Conservation (phyloP, 441 rosid genomes). For the Omphalea diandra region DNA sequence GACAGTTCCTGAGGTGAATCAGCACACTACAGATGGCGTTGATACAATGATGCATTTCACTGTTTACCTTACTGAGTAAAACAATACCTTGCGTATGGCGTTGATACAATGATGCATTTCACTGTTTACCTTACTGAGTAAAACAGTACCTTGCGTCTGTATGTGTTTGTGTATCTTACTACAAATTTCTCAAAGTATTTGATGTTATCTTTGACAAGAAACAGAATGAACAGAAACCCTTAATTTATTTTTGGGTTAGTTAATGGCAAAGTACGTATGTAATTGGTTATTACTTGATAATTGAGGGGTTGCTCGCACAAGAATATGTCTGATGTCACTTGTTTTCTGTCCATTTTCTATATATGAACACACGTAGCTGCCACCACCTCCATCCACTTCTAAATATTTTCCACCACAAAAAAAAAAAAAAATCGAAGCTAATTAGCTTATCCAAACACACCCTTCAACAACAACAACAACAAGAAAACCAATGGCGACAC, state of each 20-base stretch:
- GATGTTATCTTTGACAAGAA: too few species aligned
- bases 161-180: too few species aligned
- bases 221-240: too few species aligned
- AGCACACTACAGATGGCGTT: slow-evolving; percentile 39
- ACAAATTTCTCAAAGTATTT: too few species aligned
- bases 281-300: too few species aligned
- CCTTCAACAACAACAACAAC: background rate
- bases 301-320: too few species aligned
- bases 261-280: too few species aligned
- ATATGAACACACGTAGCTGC: too few species aligned
- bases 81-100: background rate
- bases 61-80: slow-evolving; percentile 26
- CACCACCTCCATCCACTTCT: background rate
- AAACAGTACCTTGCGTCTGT: background rate
- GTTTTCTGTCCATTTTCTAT: too few species aligned
- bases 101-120: slow-evolving; percentile 32
- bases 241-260: too few species aligned
- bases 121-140: slow-evolving; percentile 25
- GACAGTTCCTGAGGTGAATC: slow-evolving; percentile 30
- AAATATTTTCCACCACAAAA: slow-evolving; percentile 8
- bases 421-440: background rate
- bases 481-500: slow-evolving; percentile 41
- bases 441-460: slow-evolving; percentile 24
- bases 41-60: slow-evolving; percentile 38
- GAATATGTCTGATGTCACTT: too few species aligned